Base-by-base conservation (phyloP, 2,329 filamentous ascomycete genomes). In the Didymella segeticola region DNA sequence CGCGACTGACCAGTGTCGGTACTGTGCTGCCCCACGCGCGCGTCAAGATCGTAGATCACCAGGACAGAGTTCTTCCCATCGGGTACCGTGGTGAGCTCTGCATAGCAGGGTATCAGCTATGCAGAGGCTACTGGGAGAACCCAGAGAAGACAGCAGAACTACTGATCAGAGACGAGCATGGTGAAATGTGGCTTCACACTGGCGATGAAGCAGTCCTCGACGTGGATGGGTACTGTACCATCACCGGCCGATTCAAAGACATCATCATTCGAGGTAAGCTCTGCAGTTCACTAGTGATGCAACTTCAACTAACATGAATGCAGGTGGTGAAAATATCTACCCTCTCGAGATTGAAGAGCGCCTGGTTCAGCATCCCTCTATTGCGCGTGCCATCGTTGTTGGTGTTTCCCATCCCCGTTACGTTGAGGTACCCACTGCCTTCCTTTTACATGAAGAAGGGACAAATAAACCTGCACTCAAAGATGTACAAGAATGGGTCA, bases 231-330 rank as follows among this genome's bases (percentile, higher is more conserved):
- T 90, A 89, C 67, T 90, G 88, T 39, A 71, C 79, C 6, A 91
- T 92, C 61, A 91, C 89, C 0, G 89, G 89, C 0, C 79, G 89
- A 17, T 90, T 90, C 75, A 91, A 91, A 76, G 89, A 92, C 54
- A 90, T 91, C 29, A 90, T 91, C 53, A 91, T 91, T 56, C 79
- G 89, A 64, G 89, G 86, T 73, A 62, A 30, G 70, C 7, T 11
- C 19, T 19, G 19, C 5, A 4, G 25, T 4, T 26, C 4, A 2
- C 1, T 30, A n/a, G n/a, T n/a, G n/a, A n/a, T n/a, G n/a, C 15
- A 23, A 25, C 17, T 15, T 39, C 6, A 3, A 34, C 48, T 64
- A 29, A 63, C 19, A 12, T 27, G 3, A 20, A 17, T n/a, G 4
- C 30, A 75, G 72, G 72, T 12, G 72, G 72, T 27, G 73, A 75